Percentiles rank a stretch among this genome's conserved stretches.
These are phyloP conservation scores for Alternaria sp. DNA, from an alignment of 2,329 filamentous ascomycete genomes.

Conservation along the genomic window DNA sequence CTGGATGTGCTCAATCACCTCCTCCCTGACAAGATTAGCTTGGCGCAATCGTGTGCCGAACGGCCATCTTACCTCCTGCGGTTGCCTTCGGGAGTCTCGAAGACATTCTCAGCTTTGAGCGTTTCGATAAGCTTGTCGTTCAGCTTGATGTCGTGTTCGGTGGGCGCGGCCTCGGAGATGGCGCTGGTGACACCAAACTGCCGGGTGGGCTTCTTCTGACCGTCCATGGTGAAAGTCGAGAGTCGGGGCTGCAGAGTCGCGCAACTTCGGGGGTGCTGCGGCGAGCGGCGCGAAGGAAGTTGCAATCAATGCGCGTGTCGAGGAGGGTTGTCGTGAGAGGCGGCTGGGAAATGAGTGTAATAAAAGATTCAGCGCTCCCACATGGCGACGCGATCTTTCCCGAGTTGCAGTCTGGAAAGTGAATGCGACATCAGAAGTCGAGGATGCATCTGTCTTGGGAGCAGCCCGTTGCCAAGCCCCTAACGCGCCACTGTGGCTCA, in stretches of 20 bases:
- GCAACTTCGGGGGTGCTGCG: constrained; percentile 33
- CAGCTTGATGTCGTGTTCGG: constrained; percentile 75
- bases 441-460: constrained; percentile 25
- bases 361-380: constrained; percentile 33
- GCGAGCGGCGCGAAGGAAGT: constrained; percentile 25
- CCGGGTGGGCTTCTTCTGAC: constrained; percentile 32
- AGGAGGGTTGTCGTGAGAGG: constrained; percentile 22
- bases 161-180: constrained; percentile 80
- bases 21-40: constrained; percentile 60
- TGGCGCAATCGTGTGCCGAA: neutral
- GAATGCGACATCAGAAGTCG: constrained; percentile 24
- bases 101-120: constrained; percentile 88
- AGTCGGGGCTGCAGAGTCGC: constrained; percentile 17
- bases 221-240: constrained; percentile 39
- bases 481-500: constrained; percentile 11
- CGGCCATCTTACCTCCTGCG: constrained; percentile 71
- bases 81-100: constrained; percentile 83
- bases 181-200: constrained; percentile 81
- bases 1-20: constrained; percentile 79
- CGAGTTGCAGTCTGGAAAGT: constrained; percentile 20
- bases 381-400: constrained; percentile 41
- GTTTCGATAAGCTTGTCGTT: constrained; percentile 84
- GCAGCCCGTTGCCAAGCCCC: constrained; percentile 26
- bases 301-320: constrained; percentile 26
- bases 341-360: constrained; percentile 7